Evolutionary conservation across 2,329 filamentous ascomycete genomes (phyloP), one percentile per base, ranked within the genome.

Genomic region (Pseudovirgaria hyperparasitica): DNA sequence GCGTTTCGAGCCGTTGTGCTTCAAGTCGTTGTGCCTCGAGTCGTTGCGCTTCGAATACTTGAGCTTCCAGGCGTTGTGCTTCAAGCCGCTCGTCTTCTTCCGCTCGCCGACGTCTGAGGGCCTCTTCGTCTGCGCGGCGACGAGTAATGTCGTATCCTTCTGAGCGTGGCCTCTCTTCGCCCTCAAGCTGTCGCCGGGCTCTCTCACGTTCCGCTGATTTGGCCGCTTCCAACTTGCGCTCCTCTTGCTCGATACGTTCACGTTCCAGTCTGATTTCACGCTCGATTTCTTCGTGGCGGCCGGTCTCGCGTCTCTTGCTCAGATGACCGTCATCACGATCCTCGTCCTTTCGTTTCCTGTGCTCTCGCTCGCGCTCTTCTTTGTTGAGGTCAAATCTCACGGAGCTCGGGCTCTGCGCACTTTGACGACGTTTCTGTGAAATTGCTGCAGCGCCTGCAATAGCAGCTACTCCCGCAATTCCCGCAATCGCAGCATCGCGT

Each of bases 301-400:
- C 35, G 19, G 39, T 32, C 14, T 42, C 39, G 6, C 17, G 28
- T 17, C 37, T 38, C 9, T 34, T 39, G 13, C 36, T 37, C 9
- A 33, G 33, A 4, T 43, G 41, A 20, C 45, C 41, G 10, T 48
- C 40, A 12, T 49, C 43, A 8, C 34, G 30, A 19, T 40, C 39
- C 4, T 41, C 44, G 35, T 54, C 38, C 24, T 55, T 43, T 11
- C 40, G 45, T 26, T 55, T 50, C 16, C 50, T 50, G 16, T 49
- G 41, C 28, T 67, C 65, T 28, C 62, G 64, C 16, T 62, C 55
- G 19, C 52, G 55, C 45, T 72, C 67, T 41, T 71, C 67, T 24
- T 70, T 55, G 0, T 68, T 72, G 26, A 73, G 42, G 19, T 66
- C 60, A 36, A 74, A 74, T 28, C 65, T 62, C 6, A 75, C 71